Base-by-base conservation (phyloP, 208 protist species). In the Leishmania tarentolae region DNA sequence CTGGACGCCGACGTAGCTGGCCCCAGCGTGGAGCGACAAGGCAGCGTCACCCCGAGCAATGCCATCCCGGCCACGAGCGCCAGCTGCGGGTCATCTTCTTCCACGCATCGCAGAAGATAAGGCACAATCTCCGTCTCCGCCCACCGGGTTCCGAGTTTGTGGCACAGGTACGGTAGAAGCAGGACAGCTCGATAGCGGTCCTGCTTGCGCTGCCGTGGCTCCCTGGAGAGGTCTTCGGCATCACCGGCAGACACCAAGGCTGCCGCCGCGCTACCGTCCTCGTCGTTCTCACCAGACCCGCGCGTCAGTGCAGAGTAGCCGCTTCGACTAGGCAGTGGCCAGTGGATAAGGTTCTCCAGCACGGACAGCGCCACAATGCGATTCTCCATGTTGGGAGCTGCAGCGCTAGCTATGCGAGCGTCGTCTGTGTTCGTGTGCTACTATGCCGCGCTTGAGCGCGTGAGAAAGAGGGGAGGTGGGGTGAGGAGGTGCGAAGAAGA, bases 261-360 rank as follows among this genome's bases (percentile, higher is more conserved):
- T 11, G n/a, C 52, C 21, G 53, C 74, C 11, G 63, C 73, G 44
- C 89, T 85, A 2, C 83, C 73, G n/a, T 86, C 82, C 1, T 78
- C 81, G 13, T 70, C 75, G 50, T 81, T 79, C 19, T 72, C 82
- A 28, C 35, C 74, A 53, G 31, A n/a, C 42, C 35, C 52, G 59
- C 53, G 40, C 17, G 37, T 46, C 63, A 40, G 65, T 37, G 19
- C 79, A 61, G 79, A 59, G 85, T 81, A 69, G 66, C 82, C 82
- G 79, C 75, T 80, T 69, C 85, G 81, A 86, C 75, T 78, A 0
- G 87, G 81, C 21, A 93, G 75, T 57, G 91, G 91, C 93, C 90
- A 94, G 77, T 94, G 90, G 52, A 94, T 85, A 35, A 97, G 89
- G 76, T 97, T 90, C 82, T 97, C 90, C 21, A 95, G 70, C 42